phyloP scores from a whole-genome alignment of 495 filamentous ascomycete genomes.

The Halenospora varia region DNA sequence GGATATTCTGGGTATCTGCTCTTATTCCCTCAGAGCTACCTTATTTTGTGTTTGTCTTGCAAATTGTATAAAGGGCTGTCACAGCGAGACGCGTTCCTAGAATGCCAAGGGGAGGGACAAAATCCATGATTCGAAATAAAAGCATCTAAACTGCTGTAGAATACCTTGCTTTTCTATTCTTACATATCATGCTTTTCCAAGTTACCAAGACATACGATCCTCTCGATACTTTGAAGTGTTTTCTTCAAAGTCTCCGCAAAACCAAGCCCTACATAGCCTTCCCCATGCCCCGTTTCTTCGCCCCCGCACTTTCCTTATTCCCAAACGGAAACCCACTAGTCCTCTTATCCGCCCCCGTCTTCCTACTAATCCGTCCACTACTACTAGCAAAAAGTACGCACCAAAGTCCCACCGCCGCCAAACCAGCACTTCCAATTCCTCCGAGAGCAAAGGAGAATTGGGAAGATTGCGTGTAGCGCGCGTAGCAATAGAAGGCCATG shows the following conservation, averaged over 20 bases:
- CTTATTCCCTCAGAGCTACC: too few species aligned
- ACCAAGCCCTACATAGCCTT: slow-evolving; percentile 12
- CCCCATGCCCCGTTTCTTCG: slow-evolving; percentile 45
- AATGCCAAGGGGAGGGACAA: too few species aligned
- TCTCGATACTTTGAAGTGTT: not conserved
- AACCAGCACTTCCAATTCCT: slow-evolving; percentile 40
- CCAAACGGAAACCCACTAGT: slow-evolving; percentile 79
- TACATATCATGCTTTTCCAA: too few species aligned
- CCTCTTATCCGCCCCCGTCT: slow-evolving; percentile 75
- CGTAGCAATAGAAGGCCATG: slow-evolving; percentile 65
- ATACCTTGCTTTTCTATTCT: too few species aligned
- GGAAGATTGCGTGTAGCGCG: slow-evolving; percentile 49
- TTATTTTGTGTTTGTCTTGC: too few species aligned
- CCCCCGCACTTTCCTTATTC: slow-evolving; percentile 53
- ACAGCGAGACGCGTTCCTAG: too few species aligned
- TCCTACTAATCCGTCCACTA: slow-evolving; percentile 57
- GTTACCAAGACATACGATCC: too few species aligned
- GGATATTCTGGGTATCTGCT: too few species aligned
- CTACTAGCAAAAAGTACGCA: slow-evolving; percentile 68
- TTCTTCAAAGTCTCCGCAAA: not conserved
- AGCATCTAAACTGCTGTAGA: too few species aligned
- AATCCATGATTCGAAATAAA: too few species aligned
- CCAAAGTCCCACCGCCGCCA: slow-evolving; percentile 67
- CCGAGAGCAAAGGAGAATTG: slow-evolving; percentile 53
- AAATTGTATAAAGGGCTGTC: too few species aligned